Conservation (phyloP, 768 basidiomycete genomes). For the Suillus tomentosus region DNA sequence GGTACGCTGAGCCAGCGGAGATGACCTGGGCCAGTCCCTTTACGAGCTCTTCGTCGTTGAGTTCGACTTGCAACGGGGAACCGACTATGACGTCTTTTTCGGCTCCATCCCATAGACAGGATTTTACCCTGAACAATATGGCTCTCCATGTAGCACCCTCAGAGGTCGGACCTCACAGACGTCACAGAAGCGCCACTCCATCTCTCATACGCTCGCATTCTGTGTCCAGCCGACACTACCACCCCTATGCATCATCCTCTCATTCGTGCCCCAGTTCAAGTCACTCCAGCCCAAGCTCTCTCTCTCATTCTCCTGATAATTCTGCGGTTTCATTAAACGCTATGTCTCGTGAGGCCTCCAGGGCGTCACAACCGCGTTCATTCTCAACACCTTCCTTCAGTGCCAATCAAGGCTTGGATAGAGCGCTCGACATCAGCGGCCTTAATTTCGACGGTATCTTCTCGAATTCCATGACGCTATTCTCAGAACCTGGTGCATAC, state of each 20-base stretch:
- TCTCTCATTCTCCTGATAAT: constrained; percentile 32
- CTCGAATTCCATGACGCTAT: constrained; percentile 29
- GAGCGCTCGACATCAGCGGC: constrained; percentile 3
- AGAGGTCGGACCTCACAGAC: constrained; percentile 61
- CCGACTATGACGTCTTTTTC: constrained; percentile 49
- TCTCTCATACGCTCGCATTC: constrained; percentile 55
- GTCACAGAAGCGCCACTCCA: constrained; percentile 80
- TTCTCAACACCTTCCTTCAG: constrained; percentile 19
- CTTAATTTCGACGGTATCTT: constrained; percentile 25
- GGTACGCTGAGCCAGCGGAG: constrained; percentile 26
- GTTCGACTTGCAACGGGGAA: constrained; percentile 38
- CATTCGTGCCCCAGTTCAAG: constrained; percentile 34
- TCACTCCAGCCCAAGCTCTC: constrained; percentile 33
- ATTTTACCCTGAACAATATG: constrained; percentile 51
- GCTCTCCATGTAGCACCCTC: constrained; percentile 27
- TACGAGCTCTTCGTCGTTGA: constrained; percentile 19
- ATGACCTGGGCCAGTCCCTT: constrained; percentile 27
- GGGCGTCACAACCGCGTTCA: constrained; percentile 23
- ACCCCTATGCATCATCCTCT: constrained; percentile 50
- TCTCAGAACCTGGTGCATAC: constrained; percentile 24
- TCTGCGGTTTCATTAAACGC: constrained; percentile 24
- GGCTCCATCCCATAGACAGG: constrained; percentile 68
- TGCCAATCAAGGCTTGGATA: not conserved
- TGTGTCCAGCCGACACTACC: constrained; percentile 53
- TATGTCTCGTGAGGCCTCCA: constrained; percentile 16